These are phyloP conservation scores for Xylaria telfairii DNA, from an alignment of 495 filamentous ascomycete genomes.

Conservation along the genomic window DNA sequence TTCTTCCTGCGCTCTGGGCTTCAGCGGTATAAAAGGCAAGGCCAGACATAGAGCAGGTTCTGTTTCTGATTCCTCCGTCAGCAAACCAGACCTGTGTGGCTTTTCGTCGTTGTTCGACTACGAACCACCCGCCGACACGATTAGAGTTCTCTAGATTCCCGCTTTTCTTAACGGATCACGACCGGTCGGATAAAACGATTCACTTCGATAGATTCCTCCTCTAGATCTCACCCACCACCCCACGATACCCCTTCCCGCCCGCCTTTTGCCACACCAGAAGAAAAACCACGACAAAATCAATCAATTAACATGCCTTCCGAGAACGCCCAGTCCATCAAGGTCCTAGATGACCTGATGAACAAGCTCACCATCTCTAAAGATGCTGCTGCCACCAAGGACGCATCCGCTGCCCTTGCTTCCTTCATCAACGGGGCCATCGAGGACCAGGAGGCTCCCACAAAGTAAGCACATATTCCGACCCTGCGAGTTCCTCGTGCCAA, in stretches of 20 bases:
- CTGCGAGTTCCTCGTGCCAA: neutral
- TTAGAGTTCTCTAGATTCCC: constrained; percentile 18
- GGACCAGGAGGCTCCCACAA: constrained; percentile 56
- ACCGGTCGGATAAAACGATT: constrained; percentile 31
- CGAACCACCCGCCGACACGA: constrained; percentile 2
- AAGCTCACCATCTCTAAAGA: constrained; percentile 61
- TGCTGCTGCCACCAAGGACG: constrained; percentile 55
- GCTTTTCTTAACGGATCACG: constrained; percentile 11
- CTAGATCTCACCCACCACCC: constrained; percentile 14
- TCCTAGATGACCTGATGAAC: constrained; percentile 59
- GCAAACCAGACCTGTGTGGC: constrained; percentile 13
- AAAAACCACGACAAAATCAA: constrained; percentile 17
- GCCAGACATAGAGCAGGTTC: constrained; percentile 20
- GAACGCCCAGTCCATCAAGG: constrained; percentile 58
- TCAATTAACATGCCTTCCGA: constrained; percentile 43
- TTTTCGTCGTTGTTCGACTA: constrained; percentile 10
- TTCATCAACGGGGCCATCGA: constrained; percentile 61
- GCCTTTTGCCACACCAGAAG: neutral
- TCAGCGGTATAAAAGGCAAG: neutral
- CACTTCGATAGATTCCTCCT: constrained; percentile 26
- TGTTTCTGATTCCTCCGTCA: constrained; percentile 28
- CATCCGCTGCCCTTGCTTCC: constrained; percentile 50
- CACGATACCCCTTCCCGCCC: constrained; percentile 14
- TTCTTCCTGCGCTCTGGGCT: constrained; percentile 26
- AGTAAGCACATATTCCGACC: constrained; percentile 41